Evolutionary conservation across 495 filamentous ascomycete species (phyloP).

Genomic region (Aspergillus bridgeri): DNA sequence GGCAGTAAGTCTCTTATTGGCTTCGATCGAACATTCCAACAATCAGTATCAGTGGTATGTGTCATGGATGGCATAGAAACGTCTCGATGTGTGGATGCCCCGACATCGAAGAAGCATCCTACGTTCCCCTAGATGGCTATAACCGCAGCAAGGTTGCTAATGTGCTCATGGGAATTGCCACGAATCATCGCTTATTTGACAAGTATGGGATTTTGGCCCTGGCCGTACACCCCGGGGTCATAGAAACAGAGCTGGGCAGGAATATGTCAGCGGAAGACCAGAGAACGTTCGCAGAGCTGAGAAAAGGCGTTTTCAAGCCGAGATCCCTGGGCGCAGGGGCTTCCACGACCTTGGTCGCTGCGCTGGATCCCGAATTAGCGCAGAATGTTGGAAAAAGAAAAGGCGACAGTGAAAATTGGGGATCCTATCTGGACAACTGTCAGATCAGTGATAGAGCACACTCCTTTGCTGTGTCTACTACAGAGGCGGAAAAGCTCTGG

Average conservation of each 20-base stretch:
- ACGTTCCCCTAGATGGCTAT: conserved; percentile 27
- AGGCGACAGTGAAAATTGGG: conserved; percentile 30
- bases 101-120: conserved; percentile 20
- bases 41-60: conserved; percentile 2
- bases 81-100: conserved; percentile 21
- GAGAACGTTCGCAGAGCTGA: conserved; percentile 16
- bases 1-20: too few relatives aligned
- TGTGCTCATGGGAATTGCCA: conserved; percentile 23
- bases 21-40: background rate
- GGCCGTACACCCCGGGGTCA: conserved; percentile 37
- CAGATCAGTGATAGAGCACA: conserved; percentile 30
- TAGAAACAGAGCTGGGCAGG: conserved; percentile 33
- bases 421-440: conserved; percentile 39
- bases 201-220: conserved; percentile 28
- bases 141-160: conserved; percentile 31
- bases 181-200: conserved; percentile 21
- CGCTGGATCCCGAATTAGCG: conserved; percentile 39
- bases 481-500: conserved; percentile 50
- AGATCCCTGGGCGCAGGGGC: conserved; percentile 35
- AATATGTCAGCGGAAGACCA: conserved; percentile 11
- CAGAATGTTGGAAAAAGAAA: conserved; percentile 22
- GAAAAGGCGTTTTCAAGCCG: conserved; percentile 13
- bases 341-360: conserved; percentile 42
- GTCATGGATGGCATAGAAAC: conserved; percentile 6
- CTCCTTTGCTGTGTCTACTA: conserved; percentile 24